Conservation (phyloP, 2,329 filamentous ascomycete genomes). For the Knufia fluminis region DNA sequence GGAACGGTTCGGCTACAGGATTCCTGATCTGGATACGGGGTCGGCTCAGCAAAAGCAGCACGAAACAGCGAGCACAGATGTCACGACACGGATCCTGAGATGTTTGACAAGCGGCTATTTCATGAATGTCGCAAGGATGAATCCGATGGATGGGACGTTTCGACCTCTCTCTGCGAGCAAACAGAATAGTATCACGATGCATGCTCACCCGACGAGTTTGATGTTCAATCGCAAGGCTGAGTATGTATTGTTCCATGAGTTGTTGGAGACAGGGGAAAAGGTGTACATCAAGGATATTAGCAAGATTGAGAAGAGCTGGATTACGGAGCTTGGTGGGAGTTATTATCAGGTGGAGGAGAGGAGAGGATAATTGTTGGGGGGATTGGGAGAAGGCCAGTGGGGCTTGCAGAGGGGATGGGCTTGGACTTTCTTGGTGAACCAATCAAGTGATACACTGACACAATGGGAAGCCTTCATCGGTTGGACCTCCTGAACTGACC, state of each 20-base stretch:
- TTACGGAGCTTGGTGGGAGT: conserved; percentile 76
- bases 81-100: conserved; percentile 64
- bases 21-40: conserved; percentile 47
- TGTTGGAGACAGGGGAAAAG: conserved; percentile 81
- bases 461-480: too few species aligned
- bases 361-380: not conserved
- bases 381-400: too few species aligned
- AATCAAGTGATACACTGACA: too few species aligned
- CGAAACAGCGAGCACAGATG: conserved; percentile 31
- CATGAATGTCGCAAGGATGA: conserved; percentile 87
- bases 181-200: conserved; percentile 58
- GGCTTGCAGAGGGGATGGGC: too few species aligned
- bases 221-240: conserved; percentile 96
- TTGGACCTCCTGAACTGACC: too few species aligned
- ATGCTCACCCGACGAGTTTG: conserved; percentile 83
- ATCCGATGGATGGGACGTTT: conserved; percentile 77
- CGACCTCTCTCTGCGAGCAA: conserved; percentile 55
- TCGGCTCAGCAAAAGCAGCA: conserved; percentile 12
- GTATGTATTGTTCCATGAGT: conserved; percentile 92
- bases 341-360: conserved; percentile 57
- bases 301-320: conserved; percentile 89
- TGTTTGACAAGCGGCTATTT: conserved; percentile 89
- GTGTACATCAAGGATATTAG: conserved; percentile 83
- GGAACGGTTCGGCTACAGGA: conserved; percentile 68
- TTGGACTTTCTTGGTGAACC: too few species aligned